Evolutionary conservation across 2,329 filamentous ascomycete genomes (phyloP).

Genomic region (Thielaviopsis ethacetica): DNA sequence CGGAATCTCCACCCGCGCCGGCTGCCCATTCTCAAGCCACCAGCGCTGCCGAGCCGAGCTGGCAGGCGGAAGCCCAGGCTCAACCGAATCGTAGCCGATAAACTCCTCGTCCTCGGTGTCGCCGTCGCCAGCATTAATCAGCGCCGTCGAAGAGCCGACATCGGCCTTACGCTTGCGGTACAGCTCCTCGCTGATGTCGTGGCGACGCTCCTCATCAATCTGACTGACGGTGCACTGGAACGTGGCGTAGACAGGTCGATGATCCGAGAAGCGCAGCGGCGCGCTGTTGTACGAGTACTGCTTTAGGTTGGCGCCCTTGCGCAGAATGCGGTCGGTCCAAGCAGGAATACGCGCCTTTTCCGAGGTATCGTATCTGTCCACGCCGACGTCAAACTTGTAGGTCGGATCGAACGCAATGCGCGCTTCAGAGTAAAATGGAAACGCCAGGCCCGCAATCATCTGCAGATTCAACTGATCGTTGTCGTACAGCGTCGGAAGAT

Average conservation of each 20-base stretch:
- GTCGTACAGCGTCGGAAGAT: slow-evolving; percentile 68
- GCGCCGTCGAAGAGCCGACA: slow-evolving; percentile 46
- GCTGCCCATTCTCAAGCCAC: slow-evolving; percentile 55
- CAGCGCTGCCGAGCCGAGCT: slow-evolving; percentile 54
- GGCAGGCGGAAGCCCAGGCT: slow-evolving; percentile 55
- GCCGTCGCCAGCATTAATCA: slow-evolving; percentile 25
- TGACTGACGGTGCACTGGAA: slow-evolving; percentile 75
- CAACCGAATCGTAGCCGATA: slow-evolving; percentile 66
- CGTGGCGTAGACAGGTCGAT: slow-evolving; percentile 82
- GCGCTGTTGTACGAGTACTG: slow-evolving; percentile 74
- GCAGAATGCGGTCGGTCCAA: slow-evolving; percentile 88
- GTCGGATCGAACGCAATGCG: slow-evolving; percentile 80
- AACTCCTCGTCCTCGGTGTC: slow-evolving; percentile 64
- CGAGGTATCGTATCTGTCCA: slow-evolving; percentile 82
- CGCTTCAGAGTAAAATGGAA: slow-evolving; percentile 83
- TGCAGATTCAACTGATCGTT: slow-evolving; percentile 95
- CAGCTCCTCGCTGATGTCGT: slow-evolving; percentile 54
- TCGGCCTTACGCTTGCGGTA: slow-evolving; percentile 54
- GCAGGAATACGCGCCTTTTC: slow-evolving; percentile 91
- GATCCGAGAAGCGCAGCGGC: slow-evolving; percentile 78
- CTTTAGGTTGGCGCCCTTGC: slow-evolving; percentile 67
- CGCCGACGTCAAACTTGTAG: slow-evolving; percentile 87
- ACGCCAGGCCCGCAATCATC: slow-evolving; percentile 84
- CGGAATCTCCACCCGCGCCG: slow-evolving; percentile 55
- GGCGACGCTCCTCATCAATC: slow-evolving; percentile 57